A percentile compares a stretch with the other conserved stretches of the same genome.
phyloP scores from a whole-genome alignment of 2,329 filamentous ascomycete genomes.

The Lomentospora prolificans region DNA sequence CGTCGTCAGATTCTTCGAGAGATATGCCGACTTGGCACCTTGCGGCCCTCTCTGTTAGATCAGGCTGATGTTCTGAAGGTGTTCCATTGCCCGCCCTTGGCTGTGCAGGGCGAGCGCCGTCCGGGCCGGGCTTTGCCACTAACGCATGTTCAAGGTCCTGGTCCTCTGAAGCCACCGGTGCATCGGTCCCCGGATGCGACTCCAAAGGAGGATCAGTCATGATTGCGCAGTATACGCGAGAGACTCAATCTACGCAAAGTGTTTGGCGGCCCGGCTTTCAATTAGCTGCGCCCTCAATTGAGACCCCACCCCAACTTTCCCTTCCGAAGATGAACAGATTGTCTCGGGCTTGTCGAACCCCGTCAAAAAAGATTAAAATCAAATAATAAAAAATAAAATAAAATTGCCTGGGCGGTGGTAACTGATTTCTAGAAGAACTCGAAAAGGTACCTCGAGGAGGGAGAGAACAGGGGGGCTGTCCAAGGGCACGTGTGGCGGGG shows the following conservation, averaged over 20 bases:
- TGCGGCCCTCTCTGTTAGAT: neutral
- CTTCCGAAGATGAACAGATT: no score
- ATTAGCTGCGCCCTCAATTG: neutral
- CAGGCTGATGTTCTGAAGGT: neutral
- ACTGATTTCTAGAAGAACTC: neutral
- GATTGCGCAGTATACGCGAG: neutral
- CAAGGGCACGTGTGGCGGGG: neutral
- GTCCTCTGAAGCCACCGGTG: neutral
- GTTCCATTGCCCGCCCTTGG: neutral
- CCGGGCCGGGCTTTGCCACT: neutral
- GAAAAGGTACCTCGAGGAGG: neutral
- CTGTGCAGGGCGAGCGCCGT: neutral
- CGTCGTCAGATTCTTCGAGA: neutral
- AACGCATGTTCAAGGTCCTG: neutral
- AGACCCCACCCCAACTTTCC: neutral
- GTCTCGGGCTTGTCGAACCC: no score
- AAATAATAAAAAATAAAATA: no score
- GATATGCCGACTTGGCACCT: neutral
- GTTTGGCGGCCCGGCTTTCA: neutral
- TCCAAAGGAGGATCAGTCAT: neutral
- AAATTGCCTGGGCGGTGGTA: neutral
- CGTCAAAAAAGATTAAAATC: no score
- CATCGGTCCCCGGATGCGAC: neutral
- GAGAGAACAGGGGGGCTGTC: neutral
- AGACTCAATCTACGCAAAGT: neutral